A percentile compares a stretch with the other conserved stretches of the same genome.
Conservation (phyloP, 2,329 filamentous ascomycete genomes). For the Hymenoscyphus repandus region DNA sequence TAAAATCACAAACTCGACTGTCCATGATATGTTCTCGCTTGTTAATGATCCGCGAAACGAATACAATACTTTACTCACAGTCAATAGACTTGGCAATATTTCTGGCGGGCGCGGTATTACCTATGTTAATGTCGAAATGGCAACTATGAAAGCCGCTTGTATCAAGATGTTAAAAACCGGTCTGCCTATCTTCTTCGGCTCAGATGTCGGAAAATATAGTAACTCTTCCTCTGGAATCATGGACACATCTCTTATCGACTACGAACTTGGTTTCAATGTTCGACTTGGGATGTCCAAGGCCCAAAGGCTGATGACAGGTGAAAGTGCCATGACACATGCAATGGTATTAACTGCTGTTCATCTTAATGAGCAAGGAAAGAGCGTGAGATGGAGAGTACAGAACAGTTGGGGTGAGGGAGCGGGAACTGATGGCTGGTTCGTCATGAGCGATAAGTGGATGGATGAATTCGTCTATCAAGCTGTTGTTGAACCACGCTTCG, state of each 20-base stretch:
- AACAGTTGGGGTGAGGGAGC: slow-evolving; percentile 72
- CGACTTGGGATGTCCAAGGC: slow-evolving; percentile 70
- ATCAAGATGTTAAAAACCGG: slow-evolving; percentile 74
- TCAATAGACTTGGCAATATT: slow-evolving; percentile 75
- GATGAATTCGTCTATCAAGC: slow-evolving; percentile 81
- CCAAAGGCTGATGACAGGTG: slow-evolving; percentile 65
- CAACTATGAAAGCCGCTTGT: slow-evolving; percentile 64
- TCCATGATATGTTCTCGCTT: slow-evolving; percentile 70
- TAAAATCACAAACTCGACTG: slow-evolving; percentile 52
- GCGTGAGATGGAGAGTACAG: slow-evolving; percentile 78
- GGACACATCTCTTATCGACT: slow-evolving; percentile 73
- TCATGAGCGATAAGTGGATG: slow-evolving; percentile 81
- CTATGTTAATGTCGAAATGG: slow-evolving; percentile 79
- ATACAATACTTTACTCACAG: slow-evolving; percentile 66
- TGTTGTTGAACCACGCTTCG: slow-evolving; percentile 69
- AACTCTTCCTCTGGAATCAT: slow-evolving; percentile 67
- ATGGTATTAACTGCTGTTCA: slow-evolving; percentile 90
- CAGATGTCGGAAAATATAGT: slow-evolving; percentile 79
- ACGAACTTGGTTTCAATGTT: slow-evolving; percentile 78
- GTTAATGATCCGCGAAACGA: slow-evolving; percentile 81
- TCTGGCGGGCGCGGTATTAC: slow-evolving; percentile 69
- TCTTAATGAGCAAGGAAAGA: slow-evolving; percentile 58
- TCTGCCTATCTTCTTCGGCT: slow-evolving; percentile 82
- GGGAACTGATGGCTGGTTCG: slow-evolving; percentile 79
- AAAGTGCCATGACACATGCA: slow-evolving; percentile 83